phyloP scores from a whole-genome alignment of 768 basidiomycete genomes.

The Mycena metata region DNA sequence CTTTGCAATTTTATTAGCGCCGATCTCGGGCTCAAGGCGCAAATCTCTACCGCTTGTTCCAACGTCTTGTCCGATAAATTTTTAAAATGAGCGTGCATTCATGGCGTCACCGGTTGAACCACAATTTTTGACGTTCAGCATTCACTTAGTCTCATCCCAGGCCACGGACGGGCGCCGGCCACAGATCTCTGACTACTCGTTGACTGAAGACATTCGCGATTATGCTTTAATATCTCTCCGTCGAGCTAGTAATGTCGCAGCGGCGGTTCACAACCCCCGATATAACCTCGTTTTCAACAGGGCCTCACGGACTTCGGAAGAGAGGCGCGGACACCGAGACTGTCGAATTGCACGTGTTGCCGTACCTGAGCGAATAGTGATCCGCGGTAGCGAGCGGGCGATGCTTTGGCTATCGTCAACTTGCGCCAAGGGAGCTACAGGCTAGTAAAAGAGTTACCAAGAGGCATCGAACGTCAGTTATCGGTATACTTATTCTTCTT shows the following conservation, averaged over 20 bases:
- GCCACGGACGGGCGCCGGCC: too few species aligned
- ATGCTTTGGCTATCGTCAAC: conserved; percentile 31
- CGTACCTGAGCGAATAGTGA: conserved; percentile 27
- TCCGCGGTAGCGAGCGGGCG: conserved; percentile 33
- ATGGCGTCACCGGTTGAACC: not conserved
- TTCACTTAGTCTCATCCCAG: conserved; percentile 10
- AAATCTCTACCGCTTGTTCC: conserved; percentile 6
- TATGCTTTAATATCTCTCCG: conserved; percentile 14
- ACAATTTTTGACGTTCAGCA: not conserved
- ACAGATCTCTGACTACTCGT: conserved; percentile 2
- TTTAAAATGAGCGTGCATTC: not conserved
- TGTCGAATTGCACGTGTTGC: conserved; percentile 46
- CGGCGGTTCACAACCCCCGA: conserved; percentile 27
- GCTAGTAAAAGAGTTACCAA: conserved; percentile 27
- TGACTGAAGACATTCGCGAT: conserved; percentile 4
- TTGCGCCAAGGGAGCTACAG: conserved; percentile 20
- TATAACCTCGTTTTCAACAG: conserved; percentile 4
- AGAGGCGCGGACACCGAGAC: conserved; percentile 43
- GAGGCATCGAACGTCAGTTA: conserved; percentile 30
- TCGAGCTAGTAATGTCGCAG: not conserved
- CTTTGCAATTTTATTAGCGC: too few species aligned
- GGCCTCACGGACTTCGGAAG: too few species aligned
- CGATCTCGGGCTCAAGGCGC: not conserved
- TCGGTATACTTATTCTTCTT: conserved; percentile 36
- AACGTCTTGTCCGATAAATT: not conserved